Conservation (phyloP, 495 filamentous ascomycete species). For the Lasiosphaeris hirsuta region DNA sequence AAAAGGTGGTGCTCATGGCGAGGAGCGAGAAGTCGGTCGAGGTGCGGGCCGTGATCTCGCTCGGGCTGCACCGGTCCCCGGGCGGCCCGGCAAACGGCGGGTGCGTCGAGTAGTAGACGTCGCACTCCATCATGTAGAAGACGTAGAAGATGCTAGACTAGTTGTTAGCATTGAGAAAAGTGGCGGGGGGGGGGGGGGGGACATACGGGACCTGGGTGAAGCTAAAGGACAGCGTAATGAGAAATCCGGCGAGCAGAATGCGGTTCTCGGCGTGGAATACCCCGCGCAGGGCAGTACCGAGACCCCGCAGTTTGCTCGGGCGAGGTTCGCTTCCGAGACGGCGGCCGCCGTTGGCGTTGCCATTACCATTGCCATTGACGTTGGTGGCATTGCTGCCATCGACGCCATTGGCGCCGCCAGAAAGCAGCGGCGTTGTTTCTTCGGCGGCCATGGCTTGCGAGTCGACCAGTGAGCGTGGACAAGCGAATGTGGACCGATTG, state of each 20-base stretch:
- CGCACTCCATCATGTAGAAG: constrained; percentile 57
- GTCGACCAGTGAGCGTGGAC: too few species aligned
- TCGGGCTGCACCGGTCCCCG: constrained; percentile 44
- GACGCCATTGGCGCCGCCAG: not conserved
- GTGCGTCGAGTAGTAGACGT: constrained; percentile 49
- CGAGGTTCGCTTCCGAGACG: not conserved
- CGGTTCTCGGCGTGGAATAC: constrained; percentile 34
- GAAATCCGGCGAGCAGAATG: constrained; percentile 49
- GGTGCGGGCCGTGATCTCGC: constrained; percentile 53
- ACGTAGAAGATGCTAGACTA: constrained; percentile 51
- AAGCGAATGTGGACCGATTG: too few species aligned
- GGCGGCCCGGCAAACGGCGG: constrained; percentile 31
- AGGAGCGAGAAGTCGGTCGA: constrained; percentile 51
- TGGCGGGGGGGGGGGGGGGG: too few species aligned
- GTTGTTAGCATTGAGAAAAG: not conserved
- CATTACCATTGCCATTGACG: not conserved
- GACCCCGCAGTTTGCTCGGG: too few species aligned
- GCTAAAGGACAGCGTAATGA: constrained; percentile 54
- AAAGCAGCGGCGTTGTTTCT: constrained; percentile 6
- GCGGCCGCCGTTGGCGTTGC: not conserved
- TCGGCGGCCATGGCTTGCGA: not conserved
- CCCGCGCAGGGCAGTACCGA: not conserved
- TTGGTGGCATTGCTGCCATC: not conserved
- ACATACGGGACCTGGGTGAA: constrained; percentile 56
- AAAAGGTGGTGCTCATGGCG: constrained; percentile 47